Evolutionary conservation across 2,329 filamentous ascomycete species (phyloP).

Genomic region (Xylariaceae sp.): DNA sequence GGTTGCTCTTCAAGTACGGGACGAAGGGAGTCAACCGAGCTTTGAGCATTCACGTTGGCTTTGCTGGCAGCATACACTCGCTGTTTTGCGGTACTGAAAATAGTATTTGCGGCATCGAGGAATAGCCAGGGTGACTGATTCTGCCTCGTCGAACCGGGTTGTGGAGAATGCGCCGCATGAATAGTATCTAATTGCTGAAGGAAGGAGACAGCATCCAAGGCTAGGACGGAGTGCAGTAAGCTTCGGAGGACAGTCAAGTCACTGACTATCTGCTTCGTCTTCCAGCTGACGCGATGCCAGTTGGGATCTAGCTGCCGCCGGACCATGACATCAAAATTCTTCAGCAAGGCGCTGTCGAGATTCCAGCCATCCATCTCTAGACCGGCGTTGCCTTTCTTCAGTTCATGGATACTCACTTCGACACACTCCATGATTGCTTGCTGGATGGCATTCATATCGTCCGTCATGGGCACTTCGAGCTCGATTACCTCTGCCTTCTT

Average conservation of each 20-base stretch:
- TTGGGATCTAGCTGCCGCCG: constrained; percentile 91
- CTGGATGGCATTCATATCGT: constrained; percentile 91
- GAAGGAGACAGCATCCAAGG: constrained; percentile 89
- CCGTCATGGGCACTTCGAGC: constrained; percentile 94
- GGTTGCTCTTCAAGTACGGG: constrained; percentile 93
- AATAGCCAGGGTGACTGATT: constrained; percentile 96
- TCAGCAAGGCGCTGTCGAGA: constrained; percentile 87
- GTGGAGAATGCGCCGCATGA: constrained; percentile 85
- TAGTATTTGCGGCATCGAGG: constrained; percentile 89
- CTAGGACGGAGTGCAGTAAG: constrained; percentile 81
- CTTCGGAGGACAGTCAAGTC: constrained; percentile 84
- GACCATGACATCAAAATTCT: constrained; percentile 89
- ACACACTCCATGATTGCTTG: constrained; percentile 95
- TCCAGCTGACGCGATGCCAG: constrained; percentile 95
- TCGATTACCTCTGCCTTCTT: constrained; percentile 97
- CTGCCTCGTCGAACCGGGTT: constrained; percentile 84
- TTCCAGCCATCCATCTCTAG: constrained; percentile 98
- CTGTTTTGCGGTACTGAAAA: constrained; percentile 88
- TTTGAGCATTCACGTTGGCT: constrained; percentile 58
- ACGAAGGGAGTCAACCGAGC: constrained; percentile 66
- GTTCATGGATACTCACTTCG: constrained; percentile 89
- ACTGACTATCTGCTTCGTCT: constrained; percentile 91
- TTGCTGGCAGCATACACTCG: constrained; percentile 78
- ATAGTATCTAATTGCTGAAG: constrained; percentile 94
- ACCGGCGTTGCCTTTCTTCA: constrained; percentile 88